Evolutionary conservation across 2,329 filamentous ascomycete genomes (phyloP).

Genomic region (Trichophyton simii): DNA sequence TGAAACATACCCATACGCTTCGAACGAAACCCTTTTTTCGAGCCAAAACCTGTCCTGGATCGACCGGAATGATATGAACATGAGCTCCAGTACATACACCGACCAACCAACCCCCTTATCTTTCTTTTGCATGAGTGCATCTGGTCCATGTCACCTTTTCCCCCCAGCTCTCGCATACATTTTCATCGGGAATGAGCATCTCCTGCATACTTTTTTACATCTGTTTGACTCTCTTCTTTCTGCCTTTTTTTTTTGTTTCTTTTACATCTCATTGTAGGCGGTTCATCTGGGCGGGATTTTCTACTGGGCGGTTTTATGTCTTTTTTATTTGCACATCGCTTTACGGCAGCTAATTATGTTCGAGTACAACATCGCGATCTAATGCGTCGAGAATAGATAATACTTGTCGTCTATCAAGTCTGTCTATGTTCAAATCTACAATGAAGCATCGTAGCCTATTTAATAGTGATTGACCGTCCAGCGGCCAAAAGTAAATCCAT

Average conservation of each 20-base stretch:
- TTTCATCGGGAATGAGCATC: not conserved
- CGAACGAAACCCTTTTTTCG: not conserved
- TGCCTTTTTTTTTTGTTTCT: not conserved
- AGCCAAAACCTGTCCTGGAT: not conserved
- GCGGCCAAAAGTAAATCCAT: not conserved
- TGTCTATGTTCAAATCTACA: not conserved
- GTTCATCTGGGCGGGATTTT: not conserved
- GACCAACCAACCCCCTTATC: not conserved
- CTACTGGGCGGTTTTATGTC: not conserved
- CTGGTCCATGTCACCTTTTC: not conserved
- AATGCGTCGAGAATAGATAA: not conserved
- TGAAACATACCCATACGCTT: not conserved
- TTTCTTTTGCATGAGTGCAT: not conserved
- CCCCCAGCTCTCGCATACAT: not conserved
- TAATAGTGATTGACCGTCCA: too few relatives aligned
- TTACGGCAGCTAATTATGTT: not conserved
- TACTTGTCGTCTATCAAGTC: not conserved
- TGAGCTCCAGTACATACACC: not conserved
- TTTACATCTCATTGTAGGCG: not conserved
- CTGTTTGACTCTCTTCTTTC: not conserved
- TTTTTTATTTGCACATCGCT: not conserved
- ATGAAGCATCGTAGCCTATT: too few relatives aligned
- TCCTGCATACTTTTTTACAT: not conserved
- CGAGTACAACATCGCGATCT: not conserved
- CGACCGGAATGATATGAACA: not conserved